These are phyloP conservation scores for Salvia sclarea DNA, from an alignment of 305 asterid species.

Conservation along the genomic window DNA sequence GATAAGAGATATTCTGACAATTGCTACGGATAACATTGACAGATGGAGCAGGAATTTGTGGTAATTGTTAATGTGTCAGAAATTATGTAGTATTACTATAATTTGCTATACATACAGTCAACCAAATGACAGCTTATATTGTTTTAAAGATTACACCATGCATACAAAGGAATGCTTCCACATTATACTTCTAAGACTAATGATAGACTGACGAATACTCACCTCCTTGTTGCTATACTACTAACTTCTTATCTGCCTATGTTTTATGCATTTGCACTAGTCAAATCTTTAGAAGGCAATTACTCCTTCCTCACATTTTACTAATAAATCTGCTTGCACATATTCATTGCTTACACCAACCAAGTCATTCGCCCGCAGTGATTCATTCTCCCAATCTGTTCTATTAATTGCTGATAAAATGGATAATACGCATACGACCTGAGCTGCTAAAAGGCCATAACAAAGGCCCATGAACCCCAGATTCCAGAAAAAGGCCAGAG, in stretches of 20 bases:
- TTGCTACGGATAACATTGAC: neutral
- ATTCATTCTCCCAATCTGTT: conserved; percentile 79
- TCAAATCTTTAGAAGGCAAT: conserved; percentile 30
- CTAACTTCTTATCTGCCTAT: conserved; percentile 26
- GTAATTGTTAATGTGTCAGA: neutral
- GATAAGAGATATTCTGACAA: conserved; percentile 12
- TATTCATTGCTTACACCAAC: conserved; percentile 53
- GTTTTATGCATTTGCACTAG: conserved; percentile 20
- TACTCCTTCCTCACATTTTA: conserved; percentile 52
- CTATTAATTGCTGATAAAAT: conserved; percentile 57
- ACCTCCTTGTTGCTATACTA: conserved; percentile 12
- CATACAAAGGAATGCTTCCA: conserved; percentile 22
- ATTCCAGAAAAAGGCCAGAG: conserved; percentile 61
- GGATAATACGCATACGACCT: conserved; percentile 67
- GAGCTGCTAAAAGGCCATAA: conserved; percentile 89
- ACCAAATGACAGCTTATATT: conserved; percentile 14
- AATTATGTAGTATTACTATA: neutral
- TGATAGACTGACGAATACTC: conserved; percentile 23
- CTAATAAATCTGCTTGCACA: conserved; percentile 43
- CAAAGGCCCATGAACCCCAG: conserved; percentile 78
- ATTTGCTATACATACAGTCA: conserved; percentile 21
- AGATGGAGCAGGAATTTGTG: neutral
- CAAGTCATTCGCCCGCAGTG: conserved; percentile 62
- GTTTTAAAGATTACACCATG: conserved; percentile 24
- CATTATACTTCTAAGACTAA: conserved; percentile 18